Evolutionary conservation across 2,329 filamentous ascomycete genomes (phyloP).

Genomic region (Colletotrichum neosansevieriae): DNA sequence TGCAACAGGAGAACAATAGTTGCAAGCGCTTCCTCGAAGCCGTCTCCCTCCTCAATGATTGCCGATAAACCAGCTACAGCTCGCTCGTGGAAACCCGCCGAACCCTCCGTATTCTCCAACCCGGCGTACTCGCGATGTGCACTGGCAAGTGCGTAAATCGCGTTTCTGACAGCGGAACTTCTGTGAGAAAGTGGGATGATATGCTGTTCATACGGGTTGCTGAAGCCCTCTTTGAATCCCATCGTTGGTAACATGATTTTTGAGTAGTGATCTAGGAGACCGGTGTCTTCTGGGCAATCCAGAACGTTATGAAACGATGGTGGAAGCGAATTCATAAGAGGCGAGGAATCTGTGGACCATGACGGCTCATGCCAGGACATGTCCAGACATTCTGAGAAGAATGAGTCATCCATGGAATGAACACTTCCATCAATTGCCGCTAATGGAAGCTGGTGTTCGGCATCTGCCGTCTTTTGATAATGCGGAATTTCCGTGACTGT

Average conservation of each 20-base stretch:
- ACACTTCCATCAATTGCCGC: neutral
- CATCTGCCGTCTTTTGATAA: constrained; percentile 3
- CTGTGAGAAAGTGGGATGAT: constrained; percentile 30
- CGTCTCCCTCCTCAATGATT: constrained; percentile 35
- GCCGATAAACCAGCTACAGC: constrained; percentile 29
- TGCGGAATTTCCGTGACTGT: constrained; percentile 4
- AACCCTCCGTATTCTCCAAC: constrained; percentile 30
- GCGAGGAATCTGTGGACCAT: constrained; percentile 25
- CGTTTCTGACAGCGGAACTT: constrained; percentile 35
- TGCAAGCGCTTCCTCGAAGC: constrained; percentile 32
- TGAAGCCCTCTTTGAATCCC: constrained; percentile 22
- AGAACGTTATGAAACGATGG: constrained; percentile 4
- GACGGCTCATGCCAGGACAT: constrained; percentile 24
- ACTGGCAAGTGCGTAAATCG: constrained; percentile 37
- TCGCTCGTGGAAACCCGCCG: constrained; percentile 30
- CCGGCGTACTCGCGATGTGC: constrained; percentile 35
- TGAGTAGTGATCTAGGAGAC: constrained; percentile 37
- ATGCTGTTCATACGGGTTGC: constrained; percentile 28
- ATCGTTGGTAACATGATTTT: constrained; percentile 24
- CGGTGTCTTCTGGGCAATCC: constrained; percentile 29
- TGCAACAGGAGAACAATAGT: constrained; percentile 36
- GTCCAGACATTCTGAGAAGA: constrained; percentile 21
- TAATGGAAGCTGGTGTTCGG: neutral
- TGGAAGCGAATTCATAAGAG: constrained; percentile 11
- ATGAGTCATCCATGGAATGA: constrained; percentile 22